phyloP scores from a whole-genome alignment of 106 monocot species.

The Vanilla planifolia region DNA sequence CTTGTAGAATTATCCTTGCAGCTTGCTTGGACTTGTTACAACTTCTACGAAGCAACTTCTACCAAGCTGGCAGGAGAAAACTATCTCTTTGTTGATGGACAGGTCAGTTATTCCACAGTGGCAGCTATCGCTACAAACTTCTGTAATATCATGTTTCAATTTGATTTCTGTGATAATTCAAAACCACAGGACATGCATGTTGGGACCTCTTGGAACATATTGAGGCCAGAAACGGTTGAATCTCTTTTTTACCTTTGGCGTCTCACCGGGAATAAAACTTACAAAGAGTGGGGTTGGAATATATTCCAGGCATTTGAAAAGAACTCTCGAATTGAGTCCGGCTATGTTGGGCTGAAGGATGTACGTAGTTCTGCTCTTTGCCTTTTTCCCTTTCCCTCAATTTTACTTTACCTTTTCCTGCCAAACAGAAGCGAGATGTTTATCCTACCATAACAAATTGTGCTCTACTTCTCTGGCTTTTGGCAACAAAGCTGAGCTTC shows the following conservation, averaged over 20 bases:
- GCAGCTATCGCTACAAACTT: neutral
- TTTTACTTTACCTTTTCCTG: too few species aligned
- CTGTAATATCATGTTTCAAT: neutral
- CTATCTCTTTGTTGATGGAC: slow-evolving; percentile 54
- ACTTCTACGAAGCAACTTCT: slow-evolving; percentile 80
- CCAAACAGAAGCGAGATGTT: too few species aligned
- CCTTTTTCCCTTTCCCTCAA: neutral
- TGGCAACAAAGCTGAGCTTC: too few species aligned
- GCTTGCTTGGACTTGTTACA: slow-evolving; percentile 89
- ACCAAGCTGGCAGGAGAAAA: slow-evolving; percentile 95
- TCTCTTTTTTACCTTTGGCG: slow-evolving; percentile 83
- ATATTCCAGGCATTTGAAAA: slow-evolving; percentile 97
- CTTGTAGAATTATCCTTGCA: slow-evolving; percentile 5
- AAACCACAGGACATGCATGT: slow-evolving; percentile 71
- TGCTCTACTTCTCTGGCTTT: too few species aligned
- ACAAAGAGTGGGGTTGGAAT: slow-evolving; percentile 96
- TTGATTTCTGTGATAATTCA: neutral
- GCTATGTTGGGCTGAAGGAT: slow-evolving; percentile 86
- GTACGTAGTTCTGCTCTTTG: slow-evolving; percentile 28
- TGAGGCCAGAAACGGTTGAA: slow-evolving; percentile 89
- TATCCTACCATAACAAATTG: too few species aligned
- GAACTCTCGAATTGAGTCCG: slow-evolving; percentile 79
- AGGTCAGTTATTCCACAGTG: slow-evolving; percentile 17
- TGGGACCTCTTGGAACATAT: slow-evolving; percentile 92
- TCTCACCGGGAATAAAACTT: slow-evolving; percentile 80